Conservation (phyloP, 805 yeast species). For the Yarrowia osloensis region DNA sequence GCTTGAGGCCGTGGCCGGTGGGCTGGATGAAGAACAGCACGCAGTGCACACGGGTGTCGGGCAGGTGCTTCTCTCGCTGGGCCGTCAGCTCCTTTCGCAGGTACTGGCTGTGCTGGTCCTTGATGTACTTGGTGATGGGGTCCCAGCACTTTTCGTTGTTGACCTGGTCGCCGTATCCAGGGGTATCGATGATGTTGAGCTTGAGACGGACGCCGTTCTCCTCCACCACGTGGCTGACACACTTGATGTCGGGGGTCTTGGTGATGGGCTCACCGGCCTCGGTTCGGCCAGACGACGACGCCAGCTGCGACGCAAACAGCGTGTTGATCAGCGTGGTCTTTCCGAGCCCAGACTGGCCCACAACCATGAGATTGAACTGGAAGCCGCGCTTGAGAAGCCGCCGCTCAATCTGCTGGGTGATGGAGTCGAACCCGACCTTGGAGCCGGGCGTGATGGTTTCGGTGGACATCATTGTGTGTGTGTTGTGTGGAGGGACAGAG, state of each 20-base stretch:
- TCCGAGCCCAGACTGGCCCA: slow-evolving; percentile 89
- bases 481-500: neutral
- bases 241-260: slow-evolving; percentile 78
- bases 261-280: slow-evolving; percentile 69
- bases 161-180: slow-evolving; percentile 97
- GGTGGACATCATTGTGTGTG: slow-evolving; percentile 3
- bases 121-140: slow-evolving; percentile 88
- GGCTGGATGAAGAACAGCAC: slow-evolving; percentile 90
- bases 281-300: slow-evolving; percentile 72
- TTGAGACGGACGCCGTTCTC: slow-evolving; percentile 88
- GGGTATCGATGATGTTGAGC: slow-evolving; percentile 90
- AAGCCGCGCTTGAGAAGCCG: slow-evolving; percentile 90
- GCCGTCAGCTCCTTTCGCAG: slow-evolving; percentile 94
- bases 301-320: slow-evolving; percentile 78
- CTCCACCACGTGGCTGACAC: slow-evolving; percentile 51
- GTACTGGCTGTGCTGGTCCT: slow-evolving; percentile 90
- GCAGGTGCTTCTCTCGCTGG: slow-evolving; percentile 77
- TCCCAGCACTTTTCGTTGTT: slow-evolving; percentile 97
- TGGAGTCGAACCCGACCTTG: slow-evolving; percentile 96
- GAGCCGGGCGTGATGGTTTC: slow-evolving; percentile 56
- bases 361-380: slow-evolving; percentile 91
- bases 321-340: slow-evolving; percentile 91
- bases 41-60: slow-evolving; percentile 91
- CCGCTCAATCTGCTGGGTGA: slow-evolving; percentile 92
- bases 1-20: slow-evolving; percentile 79